A percentile compares a stretch with the other conserved stretches of the same genome.
These are phyloP conservation scores for Sporothrix inflata DNA, from an alignment of 2,329 filamentous ascomycete species.

Conservation along the genomic window DNA sequence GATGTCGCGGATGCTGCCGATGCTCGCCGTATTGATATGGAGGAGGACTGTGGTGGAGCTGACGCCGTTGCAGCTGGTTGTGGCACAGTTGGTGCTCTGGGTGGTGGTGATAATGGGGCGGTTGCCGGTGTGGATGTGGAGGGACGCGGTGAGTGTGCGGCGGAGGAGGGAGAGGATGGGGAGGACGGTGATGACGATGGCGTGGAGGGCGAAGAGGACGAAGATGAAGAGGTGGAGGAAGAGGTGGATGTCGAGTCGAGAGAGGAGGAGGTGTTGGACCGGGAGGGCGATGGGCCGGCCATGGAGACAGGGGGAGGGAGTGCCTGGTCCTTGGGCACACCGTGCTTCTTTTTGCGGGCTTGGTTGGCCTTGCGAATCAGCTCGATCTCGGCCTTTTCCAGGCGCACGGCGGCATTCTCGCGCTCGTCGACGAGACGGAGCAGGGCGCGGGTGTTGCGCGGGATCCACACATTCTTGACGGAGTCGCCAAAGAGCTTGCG, in stretches of 20 bases:
- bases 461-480: slow-evolving; percentile 83
- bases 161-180: background rate
- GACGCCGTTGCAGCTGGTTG: background rate
- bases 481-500: slow-evolving; percentile 76
- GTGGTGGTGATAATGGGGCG: background rate
- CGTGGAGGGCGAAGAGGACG: slow-evolving; percentile 8
- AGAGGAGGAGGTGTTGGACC: slow-evolving; percentile 1
- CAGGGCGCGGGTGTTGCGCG: slow-evolving; percentile 72
- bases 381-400: slow-evolving; percentile 82
- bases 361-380: slow-evolving; percentile 75
- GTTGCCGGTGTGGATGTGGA: slow-evolving; percentile 12
- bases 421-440: slow-evolving; percentile 77
- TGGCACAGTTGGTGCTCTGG: background rate
- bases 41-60: background rate
- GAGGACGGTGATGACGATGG: slow-evolving; percentile 22
- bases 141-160: background rate
- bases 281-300: background rate
- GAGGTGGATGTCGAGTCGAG: slow-evolving; percentile 1
- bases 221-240: background rate
- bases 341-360: slow-evolving; percentile 56
- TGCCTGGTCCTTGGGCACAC: slow-evolving; percentile 26
- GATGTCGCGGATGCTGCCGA: background rate
- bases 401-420: slow-evolving; percentile 72
- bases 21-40: background rate
- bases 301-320: slow-evolving; percentile 28